phyloP scores from a whole-genome alignment of 768 basidiomycete species.

The Hysterangium stoloniferum region DNA sequence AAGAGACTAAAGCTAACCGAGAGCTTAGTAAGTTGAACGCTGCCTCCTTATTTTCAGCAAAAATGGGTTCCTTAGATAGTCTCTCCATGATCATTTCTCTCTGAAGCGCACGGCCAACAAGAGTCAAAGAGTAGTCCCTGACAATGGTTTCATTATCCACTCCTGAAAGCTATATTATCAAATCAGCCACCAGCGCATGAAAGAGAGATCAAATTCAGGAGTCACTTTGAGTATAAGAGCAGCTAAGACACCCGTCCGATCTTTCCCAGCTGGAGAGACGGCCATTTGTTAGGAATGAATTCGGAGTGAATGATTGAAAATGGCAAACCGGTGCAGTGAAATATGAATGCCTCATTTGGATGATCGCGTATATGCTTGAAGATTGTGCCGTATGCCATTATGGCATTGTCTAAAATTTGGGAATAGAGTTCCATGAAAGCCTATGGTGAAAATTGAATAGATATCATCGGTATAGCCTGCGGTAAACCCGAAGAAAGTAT shows the following conservation, averaged over 20 bases:
- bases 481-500: not conserved
- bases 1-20: constrained; percentile 37
- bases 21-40: constrained; percentile 81
- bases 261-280: constrained; percentile 56
- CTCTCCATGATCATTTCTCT: constrained; percentile 63
- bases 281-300: not conserved
- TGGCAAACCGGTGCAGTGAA: constrained; percentile 62
- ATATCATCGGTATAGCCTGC: too few species aligned
- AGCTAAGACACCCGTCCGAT: constrained; percentile 71
- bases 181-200: not conserved
- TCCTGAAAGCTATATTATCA: constrained; percentile 55
- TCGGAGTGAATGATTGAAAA: not conserved
- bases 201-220: not conserved
- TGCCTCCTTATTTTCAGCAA: constrained; percentile 64
- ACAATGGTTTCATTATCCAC: constrained; percentile 59
- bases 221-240: constrained; percentile 64
- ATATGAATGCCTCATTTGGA: constrained; percentile 55
- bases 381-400: constrained; percentile 60
- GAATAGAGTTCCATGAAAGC: constrained; percentile 78
- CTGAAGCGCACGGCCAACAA: constrained; percentile 73
- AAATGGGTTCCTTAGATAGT: constrained; percentile 61
- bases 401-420: constrained; percentile 73
- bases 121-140: constrained; percentile 68
- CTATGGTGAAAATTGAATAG: constrained; percentile 30
- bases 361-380: constrained; percentile 67